phyloP scores from a whole-genome alignment of 1,284 basidiomycete genomes.

The Cryptococcus maquisensis region DNA sequence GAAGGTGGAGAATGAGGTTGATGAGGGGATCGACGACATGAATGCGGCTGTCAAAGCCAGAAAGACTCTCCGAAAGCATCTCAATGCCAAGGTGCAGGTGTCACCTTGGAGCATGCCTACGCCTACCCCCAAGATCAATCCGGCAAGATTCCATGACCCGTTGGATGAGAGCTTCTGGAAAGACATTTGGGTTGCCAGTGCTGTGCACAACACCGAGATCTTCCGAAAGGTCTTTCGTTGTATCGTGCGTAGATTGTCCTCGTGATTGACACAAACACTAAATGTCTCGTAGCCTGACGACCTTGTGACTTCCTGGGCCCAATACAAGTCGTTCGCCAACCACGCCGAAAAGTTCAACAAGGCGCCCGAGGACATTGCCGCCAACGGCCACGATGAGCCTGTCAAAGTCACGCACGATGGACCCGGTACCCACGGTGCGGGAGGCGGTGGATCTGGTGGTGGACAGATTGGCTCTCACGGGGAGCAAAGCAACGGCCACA shows the following conservation, averaged over 20 bases:
- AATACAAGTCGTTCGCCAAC: conserved; percentile 75
- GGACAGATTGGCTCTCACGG: conserved; percentile 32
- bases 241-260: conserved; percentile 46
- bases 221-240: conserved; percentile 90
- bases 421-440: conserved; percentile 48
- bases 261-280: background rate
- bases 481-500: background rate
- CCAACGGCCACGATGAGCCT: conserved; percentile 30
- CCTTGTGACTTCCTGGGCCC: conserved; percentile 85
- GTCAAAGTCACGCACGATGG: conserved; percentile 38
- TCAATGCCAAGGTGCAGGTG: conserved; percentile 55
- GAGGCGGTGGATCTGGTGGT: conserved; percentile 48
- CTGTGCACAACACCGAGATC: conserved; percentile 85
- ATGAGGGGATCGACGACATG: conserved; percentile 49
- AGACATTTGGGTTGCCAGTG: conserved; percentile 77
- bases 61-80: conserved; percentile 56
- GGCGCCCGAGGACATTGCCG: conserved; percentile 40
- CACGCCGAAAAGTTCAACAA: conserved; percentile 66
- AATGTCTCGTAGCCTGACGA: conserved; percentile 63
- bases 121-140: conserved; percentile 65
- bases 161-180: conserved; percentile 81
- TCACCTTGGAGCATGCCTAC: conserved; percentile 55
- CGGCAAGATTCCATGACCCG: conserved; percentile 79
- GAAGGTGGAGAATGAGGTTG: conserved; percentile 51
- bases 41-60: conserved; percentile 55